These are phyloP conservation scores for Xylaria bambusicola DNA, from an alignment of 495 filamentous ascomycete species.

Conservation along the genomic window DNA sequence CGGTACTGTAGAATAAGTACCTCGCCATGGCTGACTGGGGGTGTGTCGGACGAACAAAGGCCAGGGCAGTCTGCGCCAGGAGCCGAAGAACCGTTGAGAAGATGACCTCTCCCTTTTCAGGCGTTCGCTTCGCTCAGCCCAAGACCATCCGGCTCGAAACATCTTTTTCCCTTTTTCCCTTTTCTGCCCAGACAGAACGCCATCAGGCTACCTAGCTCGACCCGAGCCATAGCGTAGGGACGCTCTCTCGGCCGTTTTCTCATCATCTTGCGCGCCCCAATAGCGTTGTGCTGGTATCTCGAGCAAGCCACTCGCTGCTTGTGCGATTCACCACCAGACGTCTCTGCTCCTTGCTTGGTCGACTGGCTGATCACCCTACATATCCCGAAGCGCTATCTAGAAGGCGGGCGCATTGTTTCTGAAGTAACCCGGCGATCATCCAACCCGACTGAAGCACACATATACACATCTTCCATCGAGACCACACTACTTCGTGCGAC, in stretches of 20 bases:
- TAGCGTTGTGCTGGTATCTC: background rate
- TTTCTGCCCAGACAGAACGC: slow-evolving; percentile 6
- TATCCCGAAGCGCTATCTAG: background rate
- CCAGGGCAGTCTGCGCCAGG: slow-evolving; percentile 13
- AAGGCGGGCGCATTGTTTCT: background rate
- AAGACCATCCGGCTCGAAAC: slow-evolving; percentile 10
- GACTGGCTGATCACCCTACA: background rate
- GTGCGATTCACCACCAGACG: slow-evolving; percentile 15
- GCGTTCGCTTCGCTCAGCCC: background rate
- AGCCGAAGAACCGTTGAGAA: slow-evolving; percentile 13
- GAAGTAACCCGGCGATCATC: background rate
- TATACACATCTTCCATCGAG: background rate
- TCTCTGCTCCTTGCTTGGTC: background rate
- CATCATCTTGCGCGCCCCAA: background rate
- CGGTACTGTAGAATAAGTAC: background rate
- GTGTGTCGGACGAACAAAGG: slow-evolving; percentile 11
- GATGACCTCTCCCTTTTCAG: slow-evolving; percentile 18
- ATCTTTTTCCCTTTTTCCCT: slow-evolving; percentile 16
- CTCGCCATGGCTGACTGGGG: slow-evolving; percentile 17
- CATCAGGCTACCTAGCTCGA: background rate
- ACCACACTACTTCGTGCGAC: slow-evolving; percentile 12
- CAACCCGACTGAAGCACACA: background rate
- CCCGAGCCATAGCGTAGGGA: background rate
- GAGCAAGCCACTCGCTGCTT: slow-evolving; percentile 7
- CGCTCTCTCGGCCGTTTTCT: background rate